Evolutionary conservation across 73 alveolate genomes (phyloP).

Genomic region (Paramecium primaurelia): DNA sequence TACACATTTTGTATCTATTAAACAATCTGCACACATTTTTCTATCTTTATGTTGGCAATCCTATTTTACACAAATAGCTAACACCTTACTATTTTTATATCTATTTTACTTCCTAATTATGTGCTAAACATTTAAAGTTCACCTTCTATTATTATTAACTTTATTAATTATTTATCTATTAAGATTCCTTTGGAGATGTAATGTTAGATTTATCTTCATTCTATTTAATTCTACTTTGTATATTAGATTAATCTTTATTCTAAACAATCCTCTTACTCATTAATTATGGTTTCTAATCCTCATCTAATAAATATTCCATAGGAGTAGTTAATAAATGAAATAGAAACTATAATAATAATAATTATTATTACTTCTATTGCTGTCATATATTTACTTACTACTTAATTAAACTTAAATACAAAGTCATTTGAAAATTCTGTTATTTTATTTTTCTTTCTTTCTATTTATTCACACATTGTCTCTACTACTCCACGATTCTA

Average conservation of each 20-base stretch:
- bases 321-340: slow-evolving; percentile 43
- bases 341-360: not conserved
- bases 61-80: slow-evolving; percentile 29
- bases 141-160: not conserved
- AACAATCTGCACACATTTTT: slow-evolving; percentile 53
- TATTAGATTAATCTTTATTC: not conserved
- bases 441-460: not conserved
- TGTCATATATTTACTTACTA: not conserved
- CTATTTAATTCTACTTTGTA: not conserved
- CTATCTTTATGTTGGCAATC: slow-evolving; percentile 39
- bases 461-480: not conserved
- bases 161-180: not conserved
- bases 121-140: not conserved
- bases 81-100: not conserved
- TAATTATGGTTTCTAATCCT: not conserved
- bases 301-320: slow-evolving; percentile 15
- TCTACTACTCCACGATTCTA: slow-evolving; percentile 13
- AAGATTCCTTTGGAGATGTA: not conserved
- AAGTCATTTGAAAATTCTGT: slow-evolving; percentile 12
- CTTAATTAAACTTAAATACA: not conserved
- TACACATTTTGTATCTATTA: slow-evolving; percentile 20
- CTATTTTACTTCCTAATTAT: not conserved
- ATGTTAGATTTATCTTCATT: not conserved
- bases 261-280: not conserved
- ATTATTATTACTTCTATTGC: not conserved